Conservation (phyloP, 495 filamentous ascomycete genomes). For the Neurospora sp. region DNA sequence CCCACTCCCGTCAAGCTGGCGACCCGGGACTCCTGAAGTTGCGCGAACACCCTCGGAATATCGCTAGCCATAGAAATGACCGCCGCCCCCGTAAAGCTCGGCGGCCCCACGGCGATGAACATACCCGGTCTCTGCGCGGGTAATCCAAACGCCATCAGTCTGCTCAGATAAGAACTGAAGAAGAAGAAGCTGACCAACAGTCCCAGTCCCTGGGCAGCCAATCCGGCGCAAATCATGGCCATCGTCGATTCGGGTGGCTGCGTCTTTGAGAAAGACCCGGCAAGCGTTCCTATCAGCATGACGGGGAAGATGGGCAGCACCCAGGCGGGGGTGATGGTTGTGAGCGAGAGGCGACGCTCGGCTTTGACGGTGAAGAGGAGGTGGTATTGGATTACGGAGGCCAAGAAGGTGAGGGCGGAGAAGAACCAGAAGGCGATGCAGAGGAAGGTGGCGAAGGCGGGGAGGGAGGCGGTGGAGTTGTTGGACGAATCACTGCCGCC, state of each 20-base stretch:
- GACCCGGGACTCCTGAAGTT: background rate
- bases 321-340: slow-evolving; percentile 43
- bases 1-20: background rate
- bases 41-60: background rate
- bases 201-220: slow-evolving; percentile 43
- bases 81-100: slow-evolving; percentile 59
- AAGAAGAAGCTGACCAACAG: slow-evolving; percentile 39
- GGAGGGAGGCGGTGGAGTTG: background rate
- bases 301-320: slow-evolving; percentile 47
- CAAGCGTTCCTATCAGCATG: slow-evolving; percentile 43
- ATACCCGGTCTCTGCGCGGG: slow-evolving; percentile 48
- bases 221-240: slow-evolving; percentile 36
- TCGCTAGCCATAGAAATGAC: slow-evolving; percentile 47
- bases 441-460: slow-evolving; percentile 31
- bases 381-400: slow-evolving; percentile 41
- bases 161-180: slow-evolving; percentile 46
- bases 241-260: slow-evolving; percentile 29
- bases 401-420: slow-evolving; percentile 27
- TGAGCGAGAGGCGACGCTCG: slow-evolving; percentile 23
- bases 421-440: slow-evolving; percentile 46
- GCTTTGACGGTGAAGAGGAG: slow-evolving; percentile 38
- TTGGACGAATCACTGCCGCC: too few relatives aligned
- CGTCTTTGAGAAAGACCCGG: slow-evolving; percentile 25
- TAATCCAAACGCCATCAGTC: slow-evolving; percentile 51
- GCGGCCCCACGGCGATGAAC: slow-evolving; percentile 63